Conservation (phyloP, 2,329 filamentous ascomycete species). For the Arachnomyces sp. region DNA sequence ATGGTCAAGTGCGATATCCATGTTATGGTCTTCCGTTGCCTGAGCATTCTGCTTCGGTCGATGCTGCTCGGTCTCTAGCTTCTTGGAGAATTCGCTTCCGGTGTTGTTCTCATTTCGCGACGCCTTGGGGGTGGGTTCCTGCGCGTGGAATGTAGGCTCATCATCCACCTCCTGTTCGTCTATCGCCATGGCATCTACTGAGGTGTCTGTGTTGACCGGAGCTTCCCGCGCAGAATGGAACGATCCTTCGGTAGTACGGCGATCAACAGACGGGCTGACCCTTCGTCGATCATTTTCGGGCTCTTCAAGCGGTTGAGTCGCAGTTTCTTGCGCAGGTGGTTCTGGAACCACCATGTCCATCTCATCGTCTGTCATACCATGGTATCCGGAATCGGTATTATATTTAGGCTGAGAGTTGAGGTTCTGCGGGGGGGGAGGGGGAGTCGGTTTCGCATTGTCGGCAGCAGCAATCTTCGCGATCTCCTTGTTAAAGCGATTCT, state of each 20-base stretch:
- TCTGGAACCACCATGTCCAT: slow-evolving; percentile 18
- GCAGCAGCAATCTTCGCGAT: slow-evolving; percentile 23
- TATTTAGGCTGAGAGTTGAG: slow-evolving; percentile 33
- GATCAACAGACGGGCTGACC: slow-evolving; percentile 16
- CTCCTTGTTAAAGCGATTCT: slow-evolving; percentile 27
- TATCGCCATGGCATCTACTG: too few species aligned
- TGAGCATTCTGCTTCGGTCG: slow-evolving; percentile 2
- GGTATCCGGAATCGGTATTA: slow-evolving; percentile 41
- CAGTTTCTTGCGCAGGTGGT: slow-evolving; percentile 1
- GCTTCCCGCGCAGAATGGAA: slow-evolving; percentile 41
- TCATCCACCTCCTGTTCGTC: too few species aligned
- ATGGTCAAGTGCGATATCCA: slow-evolving; percentile 21
- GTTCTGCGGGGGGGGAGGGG: slow-evolving; percentile 21
- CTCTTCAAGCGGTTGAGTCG: too few species aligned
- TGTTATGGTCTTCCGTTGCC: slow-evolving; percentile 2
- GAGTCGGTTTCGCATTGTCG: slow-evolving; percentile 15
- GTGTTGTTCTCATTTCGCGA: too few species aligned
- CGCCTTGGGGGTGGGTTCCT: too few species aligned
- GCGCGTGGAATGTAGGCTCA: too few species aligned
- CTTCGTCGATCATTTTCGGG: too few species aligned
- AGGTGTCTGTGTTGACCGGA: not conserved
- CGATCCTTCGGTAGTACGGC: slow-evolving; percentile 36
- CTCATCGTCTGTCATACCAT: slow-evolving; percentile 37
- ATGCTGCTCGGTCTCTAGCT: too few species aligned
- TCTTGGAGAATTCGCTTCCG: too few species aligned